phyloP scores from a whole-genome alignment of 2,329 filamentous ascomycete genomes.

The Claviceps purpurea region DNA sequence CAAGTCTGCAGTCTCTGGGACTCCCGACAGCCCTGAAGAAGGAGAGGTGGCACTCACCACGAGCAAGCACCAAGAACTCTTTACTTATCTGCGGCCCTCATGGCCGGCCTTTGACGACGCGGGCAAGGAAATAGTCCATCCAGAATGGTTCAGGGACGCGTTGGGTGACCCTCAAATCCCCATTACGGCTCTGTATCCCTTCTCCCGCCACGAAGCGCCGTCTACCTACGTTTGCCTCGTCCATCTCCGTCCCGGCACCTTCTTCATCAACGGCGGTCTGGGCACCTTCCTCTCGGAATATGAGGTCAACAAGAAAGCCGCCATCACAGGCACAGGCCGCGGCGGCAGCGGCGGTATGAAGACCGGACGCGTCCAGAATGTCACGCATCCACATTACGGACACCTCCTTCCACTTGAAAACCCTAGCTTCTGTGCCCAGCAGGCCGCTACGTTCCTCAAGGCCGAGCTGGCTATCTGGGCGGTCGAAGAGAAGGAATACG shows the following conservation, averaged over 20 bases:
- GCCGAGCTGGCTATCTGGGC: constrained; percentile 45
- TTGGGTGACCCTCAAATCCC: constrained; percentile 25
- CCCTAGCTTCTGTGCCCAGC: constrained; percentile 50
- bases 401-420: constrained; percentile 80
- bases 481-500: constrained; percentile 41
- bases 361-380: constrained; percentile 53
- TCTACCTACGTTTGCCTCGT: constrained; percentile 44
- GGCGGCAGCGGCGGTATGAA: constrained; percentile 53
- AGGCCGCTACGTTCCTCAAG: constrained; percentile 42
- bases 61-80: constrained; percentile 68
- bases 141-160: constrained; percentile 28
- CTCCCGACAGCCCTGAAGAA: neutral
- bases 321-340: constrained; percentile 47
- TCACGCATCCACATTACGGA: constrained; percentile 51
- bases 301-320: constrained; percentile 44
- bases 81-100: constrained; percentile 57
- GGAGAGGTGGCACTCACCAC: constrained; percentile 60
- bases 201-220: constrained; percentile 55
- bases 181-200: constrained; percentile 30
- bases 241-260: constrained; percentile 46
- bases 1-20: constrained; percentile 21
- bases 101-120: constrained; percentile 28
- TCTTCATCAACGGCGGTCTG: constrained; percentile 55
- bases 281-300: constrained; percentile 42
- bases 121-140: constrained; percentile 26